A percentile compares a stretch with the other conserved stretches of the same genome.
These are phyloP conservation scores for Entomortierella chlamydospora DNA, from an alignment of 192 early-diverging fungal species.

Conservation along the genomic window DNA sequence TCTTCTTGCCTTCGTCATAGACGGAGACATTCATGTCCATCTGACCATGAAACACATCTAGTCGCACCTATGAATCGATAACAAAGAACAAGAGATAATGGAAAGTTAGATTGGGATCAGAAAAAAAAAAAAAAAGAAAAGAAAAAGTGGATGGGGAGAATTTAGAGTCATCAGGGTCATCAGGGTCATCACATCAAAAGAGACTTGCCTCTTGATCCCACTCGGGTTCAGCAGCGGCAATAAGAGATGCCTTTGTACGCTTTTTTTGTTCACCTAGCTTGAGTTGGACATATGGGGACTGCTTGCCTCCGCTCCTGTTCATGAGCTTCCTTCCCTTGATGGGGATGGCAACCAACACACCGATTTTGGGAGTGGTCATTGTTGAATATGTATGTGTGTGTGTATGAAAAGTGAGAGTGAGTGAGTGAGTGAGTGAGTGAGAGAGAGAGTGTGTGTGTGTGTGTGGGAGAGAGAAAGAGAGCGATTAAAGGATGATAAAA, in stretches of 20 bases:
- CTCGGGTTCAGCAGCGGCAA: constrained; percentile 46
- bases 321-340: constrained; percentile 52
- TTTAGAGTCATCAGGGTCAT: neutral
- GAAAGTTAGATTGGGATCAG: neutral
- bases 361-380: constrained; percentile 30
- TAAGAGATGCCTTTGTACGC: constrained; percentile 43
- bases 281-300: constrained; percentile 52
- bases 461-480: no score
- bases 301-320: constrained; percentile 45
- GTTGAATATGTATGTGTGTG: neutral
- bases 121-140: neutral
- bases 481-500: no score
- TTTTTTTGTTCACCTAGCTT: constrained; percentile 45
- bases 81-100: no score
- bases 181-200: neutral
- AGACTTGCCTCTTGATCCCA: constrained; percentile 54
- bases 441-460: no score
- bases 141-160: neutral
- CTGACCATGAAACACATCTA: constrained; percentile 59
- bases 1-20: constrained; percentile 63
- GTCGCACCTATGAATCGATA: constrained; percentile 55
- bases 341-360: constrained; percentile 45
- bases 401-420: neutral
- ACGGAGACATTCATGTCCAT: constrained; percentile 57
- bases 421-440: no score